Evolutionary conservation across 2,329 filamentous ascomycete species (phyloP), one percentile per base, ranked within the genome.

Genomic region (Metarhizium brunneum): DNA sequence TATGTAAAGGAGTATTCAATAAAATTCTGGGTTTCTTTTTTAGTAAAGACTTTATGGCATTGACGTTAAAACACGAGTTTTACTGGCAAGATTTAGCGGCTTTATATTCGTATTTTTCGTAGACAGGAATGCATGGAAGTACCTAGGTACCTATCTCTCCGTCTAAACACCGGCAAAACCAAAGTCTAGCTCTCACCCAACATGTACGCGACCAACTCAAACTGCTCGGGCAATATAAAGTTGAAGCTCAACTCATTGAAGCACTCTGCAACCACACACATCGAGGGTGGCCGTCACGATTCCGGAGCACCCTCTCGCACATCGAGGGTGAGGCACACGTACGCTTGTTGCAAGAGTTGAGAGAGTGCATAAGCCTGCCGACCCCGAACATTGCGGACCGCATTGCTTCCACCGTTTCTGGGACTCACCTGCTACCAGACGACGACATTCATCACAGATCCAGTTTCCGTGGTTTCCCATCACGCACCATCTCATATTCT

Each of bases 141-240:
- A 35, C 7, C 25, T 0, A 11, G 32, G 32, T 35, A 35, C 10
- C 7, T 35, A 35, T 11, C 32, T 8, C 16, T 40, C 25, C 55
- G 55, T 54, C 30, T 50, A 56, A 56, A 54, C 20, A 13, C 53
- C 56, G 53, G 56, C 49, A 53, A 55, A 54, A 52, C 25, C 5
- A 18, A 42, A 43, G 20, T 38, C 16, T 35, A 16, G 10, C 47
- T 40, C 32, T 51, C 25, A n/a, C 4, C 11, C 4, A 16, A 16
- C 5, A n/a, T 55, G 36, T 32, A 29, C 42, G 6, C 18, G 18
- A n/a, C 25, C 52, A 54, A 54, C 45, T 54, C 45, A 32, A 30
- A 29, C 20, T 29, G 38, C 38, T 40, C 5, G 20, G 45, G 25
- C 20, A 30, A 29, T 48, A 48, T 48, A 29, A 48, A 48, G 25